phyloP scores from a whole-genome alignment of 2,329 filamentous ascomycete genomes.

The Verticillium isaacii region DNA sequence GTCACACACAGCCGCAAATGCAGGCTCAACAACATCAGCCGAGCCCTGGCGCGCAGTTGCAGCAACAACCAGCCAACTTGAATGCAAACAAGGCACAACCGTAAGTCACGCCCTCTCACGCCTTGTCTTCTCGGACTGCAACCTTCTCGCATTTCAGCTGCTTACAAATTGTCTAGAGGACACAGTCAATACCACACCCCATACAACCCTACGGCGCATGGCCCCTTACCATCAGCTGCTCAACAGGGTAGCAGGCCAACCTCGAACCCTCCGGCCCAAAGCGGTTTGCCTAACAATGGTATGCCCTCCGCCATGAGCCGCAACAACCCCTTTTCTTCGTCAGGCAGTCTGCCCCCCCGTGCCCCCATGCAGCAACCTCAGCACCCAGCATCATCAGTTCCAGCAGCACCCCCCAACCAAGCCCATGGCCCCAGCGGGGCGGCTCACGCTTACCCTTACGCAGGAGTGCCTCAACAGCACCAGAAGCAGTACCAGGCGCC shows the following conservation, averaged over 20 bases:
- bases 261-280: background rate
- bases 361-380: background rate
- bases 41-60: background rate
- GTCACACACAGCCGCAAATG: background rate
- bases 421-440: background rate
- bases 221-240: background rate
- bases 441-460: background rate
- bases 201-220: background rate
- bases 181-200: background rate
- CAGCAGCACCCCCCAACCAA: background rate
- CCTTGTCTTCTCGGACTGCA: background rate
- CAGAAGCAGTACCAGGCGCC: background rate
- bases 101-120: background rate
- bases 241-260: background rate
- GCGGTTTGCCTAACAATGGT: background rate
- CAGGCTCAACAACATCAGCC: background rate
- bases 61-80: background rate
- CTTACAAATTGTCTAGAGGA: background rate
- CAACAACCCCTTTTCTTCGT: background rate
- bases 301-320: background rate
- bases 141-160: background rate
- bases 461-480: background rate
- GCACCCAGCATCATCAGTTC: background rate
- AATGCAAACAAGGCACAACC: background rate
- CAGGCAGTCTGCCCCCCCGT: background rate